Conservation (phyloP, 176 grass and related monocot genomes). For the Rhynchospora pubera region DNA sequence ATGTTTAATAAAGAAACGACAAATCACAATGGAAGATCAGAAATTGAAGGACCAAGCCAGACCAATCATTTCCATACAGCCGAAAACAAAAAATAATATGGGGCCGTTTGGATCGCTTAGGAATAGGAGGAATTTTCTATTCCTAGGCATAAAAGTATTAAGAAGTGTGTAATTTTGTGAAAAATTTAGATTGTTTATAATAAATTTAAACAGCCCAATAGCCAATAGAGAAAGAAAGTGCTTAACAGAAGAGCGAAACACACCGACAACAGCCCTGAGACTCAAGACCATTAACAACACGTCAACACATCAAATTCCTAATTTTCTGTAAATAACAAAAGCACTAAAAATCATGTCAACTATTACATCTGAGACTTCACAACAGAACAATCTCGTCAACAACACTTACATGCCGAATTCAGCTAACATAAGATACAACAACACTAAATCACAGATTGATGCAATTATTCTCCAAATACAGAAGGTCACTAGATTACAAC, state of each 20-base stretch:
- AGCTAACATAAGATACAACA: slow-evolving; percentile 20
- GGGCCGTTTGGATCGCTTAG: no score
- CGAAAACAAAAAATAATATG: neutral
- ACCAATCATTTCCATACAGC: neutral
- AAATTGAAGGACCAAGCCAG: neutral
- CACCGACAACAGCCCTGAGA: neutral
- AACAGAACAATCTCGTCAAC: neutral
- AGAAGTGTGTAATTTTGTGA: no score
- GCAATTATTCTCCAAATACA: slow-evolving; percentile 22
- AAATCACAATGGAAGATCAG: neutral
- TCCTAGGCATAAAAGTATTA: no score
- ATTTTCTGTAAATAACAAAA: neutral
- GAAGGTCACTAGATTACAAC: neutral
- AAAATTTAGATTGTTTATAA: no score
- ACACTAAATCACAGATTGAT: slow-evolving; percentile 10
- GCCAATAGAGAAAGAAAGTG: neutral
- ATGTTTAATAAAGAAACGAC: neutral
- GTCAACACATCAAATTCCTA: slow-evolving; percentile 6
- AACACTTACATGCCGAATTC: slow-evolving; percentile 18
- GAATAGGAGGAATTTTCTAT: no score
- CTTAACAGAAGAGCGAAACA: neutral
- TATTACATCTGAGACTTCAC: slow-evolving; percentile 1
- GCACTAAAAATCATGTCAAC: neutral
- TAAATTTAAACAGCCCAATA: no score
- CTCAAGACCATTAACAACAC: neutral